A percentile compares a stretch with the other conserved stretches of the same genome.
These are phyloP conservation scores for Capillidium rhysosporum DNA, from an alignment of 371 early-diverging fungal genomes.

Conservation along the genomic window DNA sequence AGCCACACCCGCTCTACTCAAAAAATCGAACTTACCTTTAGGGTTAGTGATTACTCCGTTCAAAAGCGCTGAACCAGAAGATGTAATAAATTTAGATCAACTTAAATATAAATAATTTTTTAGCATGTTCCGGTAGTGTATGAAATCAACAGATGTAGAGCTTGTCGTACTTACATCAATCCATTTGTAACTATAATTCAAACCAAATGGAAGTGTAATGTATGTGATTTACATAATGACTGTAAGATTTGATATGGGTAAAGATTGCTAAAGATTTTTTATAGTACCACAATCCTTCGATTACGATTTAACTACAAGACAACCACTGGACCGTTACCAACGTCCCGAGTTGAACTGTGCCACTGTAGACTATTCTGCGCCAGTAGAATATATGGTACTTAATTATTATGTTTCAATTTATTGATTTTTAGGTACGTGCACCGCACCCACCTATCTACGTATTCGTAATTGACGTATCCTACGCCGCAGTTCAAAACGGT, in stretches of 20 bases:
- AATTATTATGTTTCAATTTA: not conserved
- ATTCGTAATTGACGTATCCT: constrained; percentile 86
- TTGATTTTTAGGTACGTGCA: constrained; percentile 33
- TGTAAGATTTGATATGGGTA: constrained; percentile 17
- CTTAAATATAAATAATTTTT: not conserved
- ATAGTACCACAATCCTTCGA: constrained; percentile 71
- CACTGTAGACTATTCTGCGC: constrained; percentile 86
- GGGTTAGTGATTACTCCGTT: constrained; percentile 79
- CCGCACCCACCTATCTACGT: constrained; percentile 86
- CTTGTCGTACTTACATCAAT: constrained; percentile 91
- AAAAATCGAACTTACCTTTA: constrained; percentile 70
- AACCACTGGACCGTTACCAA: constrained; percentile 62
- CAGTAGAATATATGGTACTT: constrained; percentile 76
- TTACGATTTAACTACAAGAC: constrained; percentile 63
- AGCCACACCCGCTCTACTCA: constrained; percentile 47
- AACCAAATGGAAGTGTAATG: constrained; percentile 88
- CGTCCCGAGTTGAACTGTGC: constrained; percentile 72
- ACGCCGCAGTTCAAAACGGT: constrained; percentile 62
- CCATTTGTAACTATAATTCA: constrained; percentile 87
- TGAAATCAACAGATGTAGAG: constrained; percentile 84
- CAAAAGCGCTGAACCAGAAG: constrained; percentile 25
- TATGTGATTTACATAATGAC: constrained; percentile 81
- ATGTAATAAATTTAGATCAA: constrained; percentile 15
- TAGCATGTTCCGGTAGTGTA: constrained; percentile 65
- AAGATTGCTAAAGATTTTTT: not conserved